Conservation (phyloP, 2,329 filamentous ascomycete genomes). For the Endothia cerciana region DNA sequence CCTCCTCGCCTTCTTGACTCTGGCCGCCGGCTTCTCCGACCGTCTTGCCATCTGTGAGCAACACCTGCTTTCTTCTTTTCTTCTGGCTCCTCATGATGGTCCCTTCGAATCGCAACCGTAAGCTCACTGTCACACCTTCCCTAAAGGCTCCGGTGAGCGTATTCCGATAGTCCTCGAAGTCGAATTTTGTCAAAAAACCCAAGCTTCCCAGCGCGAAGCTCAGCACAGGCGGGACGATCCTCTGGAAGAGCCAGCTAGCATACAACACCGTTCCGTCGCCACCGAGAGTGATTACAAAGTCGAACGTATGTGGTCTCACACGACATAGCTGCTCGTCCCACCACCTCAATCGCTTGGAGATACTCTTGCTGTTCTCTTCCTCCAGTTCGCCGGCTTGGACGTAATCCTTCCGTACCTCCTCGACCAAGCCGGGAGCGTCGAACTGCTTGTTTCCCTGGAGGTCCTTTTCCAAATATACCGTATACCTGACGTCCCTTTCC, state of each 20-base stretch:
- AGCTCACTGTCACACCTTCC: conserved; percentile 84
- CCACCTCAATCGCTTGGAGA: conserved; percentile 67
- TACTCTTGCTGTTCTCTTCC: conserved; percentile 41
- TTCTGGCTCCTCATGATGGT: conserved; percentile 83
- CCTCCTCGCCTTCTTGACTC: conserved; percentile 43
- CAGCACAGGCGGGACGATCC: conserved; percentile 89
- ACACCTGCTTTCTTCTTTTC: conserved; percentile 34
- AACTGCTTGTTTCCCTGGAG: conserved; percentile 74
- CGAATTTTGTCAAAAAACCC: conserved; percentile 95
- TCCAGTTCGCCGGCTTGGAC: conserved; percentile 35
- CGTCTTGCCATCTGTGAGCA: conserved; percentile 25
- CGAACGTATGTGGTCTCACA: conserved; percentile 81
- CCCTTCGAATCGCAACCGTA: conserved; percentile 88
- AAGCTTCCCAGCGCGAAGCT: conserved; percentile 90
- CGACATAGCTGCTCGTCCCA: conserved; percentile 84
- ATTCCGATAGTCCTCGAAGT: conserved; percentile 74
- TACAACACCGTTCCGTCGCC: conserved; percentile 98
- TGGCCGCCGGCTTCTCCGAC: conserved; percentile 12
- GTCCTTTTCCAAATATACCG: conserved; percentile 81
- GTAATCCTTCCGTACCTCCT: conserved; percentile 58
- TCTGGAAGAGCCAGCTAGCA: conserved; percentile 95
- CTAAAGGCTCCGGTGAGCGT: conserved; percentile 74
- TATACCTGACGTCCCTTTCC: conserved; percentile 69
- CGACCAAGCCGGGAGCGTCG: conserved; percentile 69
- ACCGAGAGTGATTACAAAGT: conserved; percentile 89